Evolutionary conservation across 192 early-diverging fungal genomes (phyloP), one percentile per base, ranked within the genome.

Genomic region (Backusella westeae): DNA sequence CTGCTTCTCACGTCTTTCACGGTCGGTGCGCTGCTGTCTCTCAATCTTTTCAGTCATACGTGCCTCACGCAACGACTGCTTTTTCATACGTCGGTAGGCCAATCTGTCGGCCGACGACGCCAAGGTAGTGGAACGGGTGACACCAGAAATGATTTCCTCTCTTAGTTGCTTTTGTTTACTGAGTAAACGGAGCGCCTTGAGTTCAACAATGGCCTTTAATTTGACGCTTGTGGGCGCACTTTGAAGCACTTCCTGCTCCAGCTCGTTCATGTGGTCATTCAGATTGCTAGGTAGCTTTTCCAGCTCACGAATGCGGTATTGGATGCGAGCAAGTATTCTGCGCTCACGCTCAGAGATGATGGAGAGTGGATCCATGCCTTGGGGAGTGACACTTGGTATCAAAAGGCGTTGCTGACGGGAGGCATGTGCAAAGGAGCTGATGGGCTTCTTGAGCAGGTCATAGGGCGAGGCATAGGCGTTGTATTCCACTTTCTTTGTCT

Each of bases 31-130:
- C 80, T 95, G 93, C 77, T 94, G 92, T n/a, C 93, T 88, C 71
- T 99, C 98, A 56, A 95, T 87, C 79, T 89, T 92, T 78, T 98
- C 98, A 3, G 96, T 96, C 79, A 92, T 90, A 10, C 93, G 85
- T 5, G 94, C 93, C 75, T 97, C 96, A 15, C 94, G 90, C 67
- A 94, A 76, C 3, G 94, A 91, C 79, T 90, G 90, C 76, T 91
- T 94, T 88, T 94, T 94, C 88, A 94, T 91, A 34, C 92, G 85
- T 46, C 93, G 87, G 74, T 91, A 96, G 15, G 88, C 84, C 4
- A 87, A 77, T 69, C 96, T 87, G 80, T 99, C 94, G 7, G 89
- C 84, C 1, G 93, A 90, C 8, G 96, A 94, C 3, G 91, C 88
- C 41, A 97, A 84, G 73, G 92, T 92, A 14, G 97, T 94, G 12